Conservation (phyloP, 768 basidiomycete genomes). For the Amanita thiersii region DNA sequence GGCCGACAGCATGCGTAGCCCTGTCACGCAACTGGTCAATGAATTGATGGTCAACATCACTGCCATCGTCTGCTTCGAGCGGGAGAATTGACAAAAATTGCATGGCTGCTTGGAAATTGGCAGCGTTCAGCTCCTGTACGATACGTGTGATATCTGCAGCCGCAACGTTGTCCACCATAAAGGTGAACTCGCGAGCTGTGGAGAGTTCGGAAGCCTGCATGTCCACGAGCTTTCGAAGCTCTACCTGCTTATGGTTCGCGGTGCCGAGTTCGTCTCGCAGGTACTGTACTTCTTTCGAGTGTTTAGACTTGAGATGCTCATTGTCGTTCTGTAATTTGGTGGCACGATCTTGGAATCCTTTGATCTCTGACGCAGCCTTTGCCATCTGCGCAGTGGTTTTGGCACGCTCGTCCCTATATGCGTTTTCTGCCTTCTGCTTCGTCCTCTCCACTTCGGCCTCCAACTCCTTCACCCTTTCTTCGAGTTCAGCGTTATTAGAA, state of each 20-base stretch:
- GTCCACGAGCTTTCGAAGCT: neutral
- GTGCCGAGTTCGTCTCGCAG: neutral
- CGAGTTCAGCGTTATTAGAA: no score
- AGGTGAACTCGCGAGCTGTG: conserved; percentile 2
- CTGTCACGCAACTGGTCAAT: neutral
- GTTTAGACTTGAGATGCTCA: neutral
- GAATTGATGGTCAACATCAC: neutral
- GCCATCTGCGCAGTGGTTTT: neutral
- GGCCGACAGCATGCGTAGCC: neutral
- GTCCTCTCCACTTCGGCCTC: no score
- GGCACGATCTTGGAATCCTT: neutral
- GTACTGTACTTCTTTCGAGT: neutral
- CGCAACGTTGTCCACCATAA: neutral
- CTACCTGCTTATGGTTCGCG: neutral
- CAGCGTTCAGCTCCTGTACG: neutral
- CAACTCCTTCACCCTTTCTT: no score
- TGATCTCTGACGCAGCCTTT: neutral
- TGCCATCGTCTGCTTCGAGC: neutral
- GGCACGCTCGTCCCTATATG: no score
- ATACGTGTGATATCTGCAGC: neutral
- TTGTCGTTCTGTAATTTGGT: neutral
- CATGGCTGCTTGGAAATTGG: neutral
- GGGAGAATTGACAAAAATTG: neutral
- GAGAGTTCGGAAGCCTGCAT: neutral
- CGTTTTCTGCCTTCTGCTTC: no score